Evolutionary conservation across 306 rosid species (phyloP), one percentile per base, ranked within the genome.

Genomic region (Begonia loranthoides): DNA sequence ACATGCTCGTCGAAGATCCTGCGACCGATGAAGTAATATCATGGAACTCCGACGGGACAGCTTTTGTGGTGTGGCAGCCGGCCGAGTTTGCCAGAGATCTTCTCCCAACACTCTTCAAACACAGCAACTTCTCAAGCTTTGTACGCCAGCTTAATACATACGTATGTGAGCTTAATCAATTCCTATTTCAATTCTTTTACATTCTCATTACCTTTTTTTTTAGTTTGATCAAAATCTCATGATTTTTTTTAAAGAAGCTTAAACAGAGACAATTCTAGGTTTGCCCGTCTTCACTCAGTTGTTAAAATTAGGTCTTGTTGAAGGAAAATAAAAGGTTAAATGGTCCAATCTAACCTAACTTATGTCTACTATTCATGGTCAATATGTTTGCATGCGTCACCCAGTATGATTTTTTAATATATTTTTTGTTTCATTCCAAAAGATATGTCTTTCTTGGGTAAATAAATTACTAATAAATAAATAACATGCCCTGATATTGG

Each of bases 71-170:
- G 73, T 89, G 97, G 97, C 97, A 74, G 60, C 87, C 90, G 58
- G 76, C 76, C 45, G 97, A 89, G 72, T 89, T 89, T 54, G 76
- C 97, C 41, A 76, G 83, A 36, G 94, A 89, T 78, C 90, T 89
- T 67, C 95, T 89, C 28, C 97, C 97, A 3, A 89, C 90, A 0
- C 79, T 84, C 78, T 89, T 89, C 87, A 89, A 89, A 65, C 97
- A 89, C 28, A 82, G 85, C 82, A 89, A 89, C 70, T 89, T 89
- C 76, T 89, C 97, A 38, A 85, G 97, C 83, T 89, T 89, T 70
- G 90, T 89, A 9, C 82, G 97, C 19, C 97, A 89, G 66, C 95
- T 89, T 44, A 89, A 89, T 61, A 85, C 97, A 17, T 89, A 89
- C n/a, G 97, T 89, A 82, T 15, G 96, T 78, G 47, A 13, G 24